phyloP scores from a whole-genome alignment of 2,329 filamentous ascomycete genomes.

The Zalaria sp. region DNA sequence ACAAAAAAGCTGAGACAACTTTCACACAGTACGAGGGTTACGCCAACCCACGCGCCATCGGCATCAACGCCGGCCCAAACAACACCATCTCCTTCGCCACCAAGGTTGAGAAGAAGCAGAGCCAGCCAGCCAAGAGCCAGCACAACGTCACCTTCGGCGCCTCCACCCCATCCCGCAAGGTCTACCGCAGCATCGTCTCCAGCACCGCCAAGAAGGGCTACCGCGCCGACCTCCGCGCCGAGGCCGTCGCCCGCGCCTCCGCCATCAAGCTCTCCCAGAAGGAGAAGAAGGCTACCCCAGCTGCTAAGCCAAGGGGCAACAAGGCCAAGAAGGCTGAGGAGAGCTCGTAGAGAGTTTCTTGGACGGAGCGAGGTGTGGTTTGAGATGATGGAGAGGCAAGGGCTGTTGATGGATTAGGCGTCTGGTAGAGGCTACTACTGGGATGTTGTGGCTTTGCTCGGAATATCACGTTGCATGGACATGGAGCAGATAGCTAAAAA shows the following conservation, averaged over 20 bases:
- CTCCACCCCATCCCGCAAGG: conserved; percentile 66
- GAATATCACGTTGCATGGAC: too few species aligned
- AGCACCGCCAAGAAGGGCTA: conserved; percentile 72
- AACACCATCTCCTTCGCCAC: conserved; percentile 66
- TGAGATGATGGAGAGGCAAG: too few species aligned
- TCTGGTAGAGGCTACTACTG: too few species aligned
- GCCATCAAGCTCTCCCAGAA: conserved; percentile 71
- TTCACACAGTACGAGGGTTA: conserved; percentile 66
- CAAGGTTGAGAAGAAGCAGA: conserved; percentile 64
- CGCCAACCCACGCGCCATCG: conserved; percentile 73
- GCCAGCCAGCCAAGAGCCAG: conserved; percentile 58
- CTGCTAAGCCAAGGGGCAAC: conserved; percentile 62
- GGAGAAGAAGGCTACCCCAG: conserved; percentile 55
- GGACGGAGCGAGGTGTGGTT: too few species aligned
- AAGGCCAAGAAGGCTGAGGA: conserved; percentile 57
- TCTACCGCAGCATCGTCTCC: conserved; percentile 80
- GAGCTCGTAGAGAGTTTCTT: background rate
- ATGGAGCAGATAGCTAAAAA: too few species aligned
- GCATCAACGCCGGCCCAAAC: conserved; percentile 61
- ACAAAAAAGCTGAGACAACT: background rate
- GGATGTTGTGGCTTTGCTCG: too few species aligned
- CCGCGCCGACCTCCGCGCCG: conserved; percentile 40
- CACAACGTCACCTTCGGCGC: conserved; percentile 55
- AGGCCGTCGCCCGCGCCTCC: conserved; percentile 73
- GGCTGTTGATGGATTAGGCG: too few species aligned